Base-by-base conservation (phyloP, 257 asterid species). In the Salvia miltiorrhiza region DNA sequence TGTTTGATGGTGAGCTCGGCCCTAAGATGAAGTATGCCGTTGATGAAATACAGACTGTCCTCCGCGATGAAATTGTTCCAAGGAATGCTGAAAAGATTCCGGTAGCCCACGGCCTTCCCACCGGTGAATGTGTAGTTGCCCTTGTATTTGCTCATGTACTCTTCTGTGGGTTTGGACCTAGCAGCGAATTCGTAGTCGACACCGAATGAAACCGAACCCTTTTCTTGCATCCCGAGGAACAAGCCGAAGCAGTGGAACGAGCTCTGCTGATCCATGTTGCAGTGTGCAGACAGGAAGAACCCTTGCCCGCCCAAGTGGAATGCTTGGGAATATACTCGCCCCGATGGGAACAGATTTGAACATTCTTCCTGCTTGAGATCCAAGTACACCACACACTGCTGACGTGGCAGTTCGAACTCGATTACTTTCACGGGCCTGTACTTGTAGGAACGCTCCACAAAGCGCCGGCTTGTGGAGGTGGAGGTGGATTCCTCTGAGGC, bases 251-350 rank as follows among this genome's bases (percentile, higher is more conserved):
- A 91, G 39, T 90, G 95, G 58, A 79, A 85, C 63, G 91, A 76
- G 81, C 88, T 84, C 63, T 88, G 96, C 73, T 91, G 97, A 68
- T 91, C 97, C 96, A 88, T 81, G 85, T 89, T 91, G 87, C 97
- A 91, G 54, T 88, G 97, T 30, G 95, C 97, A 6, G 97, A 91
- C 47, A 91, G 83, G 77, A 91, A 88, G 79, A 91, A 91, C n/a
- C 97, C 96, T 75, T 91, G 97, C 32, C 97, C 97, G 0, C 97
- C 97, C 53, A 91, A 76, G 75, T 89, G 97, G 77, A 91, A 91
- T 7, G 97, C 96, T 65, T 91, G 97, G 24, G 97, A 91, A 71
- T 91, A 91, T 6, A 91, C 86, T 61, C 95, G 77, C 12, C 96
- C 97, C 0, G 96, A 75, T 39, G 98, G 96, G 69, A 78, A 92